Evolutionary conservation across 2,329 filamentous ascomycete genomes (phyloP).

Genomic region (Periconia sp.): DNA sequence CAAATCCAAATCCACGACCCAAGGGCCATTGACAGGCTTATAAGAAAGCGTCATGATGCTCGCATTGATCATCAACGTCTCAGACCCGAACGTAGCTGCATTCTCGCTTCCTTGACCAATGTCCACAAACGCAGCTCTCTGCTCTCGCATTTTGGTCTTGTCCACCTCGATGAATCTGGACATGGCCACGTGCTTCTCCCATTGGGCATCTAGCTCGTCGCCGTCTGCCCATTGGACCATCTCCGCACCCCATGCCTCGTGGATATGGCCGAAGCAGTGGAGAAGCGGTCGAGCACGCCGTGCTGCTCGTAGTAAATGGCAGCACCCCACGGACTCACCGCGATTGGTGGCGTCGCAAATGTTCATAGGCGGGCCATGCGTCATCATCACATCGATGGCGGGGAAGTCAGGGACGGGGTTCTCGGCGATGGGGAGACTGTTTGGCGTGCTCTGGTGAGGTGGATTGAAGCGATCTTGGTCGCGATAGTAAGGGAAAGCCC

Average conservation of each 20-base stretch:
- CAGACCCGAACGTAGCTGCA: slow-evolving; percentile 52
- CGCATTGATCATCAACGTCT: slow-evolving; percentile 65
- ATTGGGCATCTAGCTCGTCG: slow-evolving; percentile 21
- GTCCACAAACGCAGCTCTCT: slow-evolving; percentile 37
- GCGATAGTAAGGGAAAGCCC: slow-evolving; percentile 62
- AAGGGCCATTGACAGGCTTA: slow-evolving; percentile 58
- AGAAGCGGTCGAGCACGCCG: slow-evolving; percentile 58
- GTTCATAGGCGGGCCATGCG: slow-evolving; percentile 63
- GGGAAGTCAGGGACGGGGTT: slow-evolving; percentile 54
- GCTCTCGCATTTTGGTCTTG: slow-evolving; percentile 20
- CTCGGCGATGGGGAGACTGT: slow-evolving; percentile 33
- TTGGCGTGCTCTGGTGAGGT: slow-evolving; percentile 29
- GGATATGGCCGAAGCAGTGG: slow-evolving; percentile 70
- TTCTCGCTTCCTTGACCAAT: slow-evolving; percentile 30
- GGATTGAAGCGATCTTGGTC: slow-evolving; percentile 61
- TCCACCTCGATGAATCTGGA: slow-evolving; percentile 23
- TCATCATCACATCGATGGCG: slow-evolving; percentile 63
- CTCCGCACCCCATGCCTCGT: slow-evolving; percentile 55
- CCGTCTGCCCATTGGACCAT: slow-evolving; percentile 46
- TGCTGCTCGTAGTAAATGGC: slow-evolving; percentile 59
- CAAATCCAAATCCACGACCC: slow-evolving; percentile 62
- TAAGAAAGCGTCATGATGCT: slow-evolving; percentile 61
- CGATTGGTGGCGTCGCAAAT: slow-evolving; percentile 54
- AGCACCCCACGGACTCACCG: slow-evolving; percentile 58
- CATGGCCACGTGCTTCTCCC: slow-evolving; percentile 25